These are phyloP conservation scores for Aspergillus ochraceoroseus DNA, from an alignment of 2,329 filamentous ascomycete species.

Conservation along the genomic window DNA sequence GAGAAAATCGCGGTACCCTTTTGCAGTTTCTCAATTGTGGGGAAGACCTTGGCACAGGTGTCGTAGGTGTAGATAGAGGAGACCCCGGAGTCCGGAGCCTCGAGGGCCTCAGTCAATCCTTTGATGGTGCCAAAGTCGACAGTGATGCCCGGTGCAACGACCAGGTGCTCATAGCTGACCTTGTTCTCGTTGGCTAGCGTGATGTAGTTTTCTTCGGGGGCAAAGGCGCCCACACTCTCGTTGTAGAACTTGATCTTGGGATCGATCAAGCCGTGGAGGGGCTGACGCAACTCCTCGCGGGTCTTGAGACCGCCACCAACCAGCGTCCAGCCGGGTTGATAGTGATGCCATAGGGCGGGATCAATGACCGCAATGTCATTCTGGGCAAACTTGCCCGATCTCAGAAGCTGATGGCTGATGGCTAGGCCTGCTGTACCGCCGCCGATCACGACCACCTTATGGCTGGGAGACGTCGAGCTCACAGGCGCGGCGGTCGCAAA, in stretches of 20 bases:
- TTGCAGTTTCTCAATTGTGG: constrained; percentile 46
- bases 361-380: constrained; percentile 63
- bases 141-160: constrained; percentile 57
- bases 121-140: constrained; percentile 51
- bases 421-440: constrained; percentile 62
- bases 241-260: constrained; percentile 60
- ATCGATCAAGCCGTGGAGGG: constrained; percentile 51
- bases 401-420: constrained; percentile 63
- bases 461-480: constrained; percentile 41
- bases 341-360: constrained; percentile 60
- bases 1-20: constrained; percentile 56
- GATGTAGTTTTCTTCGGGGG: constrained; percentile 54
- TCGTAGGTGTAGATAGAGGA: constrained; percentile 58
- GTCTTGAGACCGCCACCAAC: constrained; percentile 62
- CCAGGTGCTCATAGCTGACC: constrained; percentile 59
- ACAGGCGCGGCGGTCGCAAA: constrained; percentile 36
- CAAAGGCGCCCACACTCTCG: constrained; percentile 48
- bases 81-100: constrained; percentile 46
- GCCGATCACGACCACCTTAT: constrained; percentile 64
- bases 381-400: constrained; percentile 51
- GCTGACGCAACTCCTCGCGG: constrained; percentile 54
- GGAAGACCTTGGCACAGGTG: constrained; percentile 52
- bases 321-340: constrained; percentile 66
- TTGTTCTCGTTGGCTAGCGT: constrained; percentile 53
- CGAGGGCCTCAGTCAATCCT: constrained; percentile 55